Percentiles rank a stretch among this genome's conserved stretches.
Conservation (phyloP, 768 basidiomycete species). For the Glaciozyma antarctica region DNA sequence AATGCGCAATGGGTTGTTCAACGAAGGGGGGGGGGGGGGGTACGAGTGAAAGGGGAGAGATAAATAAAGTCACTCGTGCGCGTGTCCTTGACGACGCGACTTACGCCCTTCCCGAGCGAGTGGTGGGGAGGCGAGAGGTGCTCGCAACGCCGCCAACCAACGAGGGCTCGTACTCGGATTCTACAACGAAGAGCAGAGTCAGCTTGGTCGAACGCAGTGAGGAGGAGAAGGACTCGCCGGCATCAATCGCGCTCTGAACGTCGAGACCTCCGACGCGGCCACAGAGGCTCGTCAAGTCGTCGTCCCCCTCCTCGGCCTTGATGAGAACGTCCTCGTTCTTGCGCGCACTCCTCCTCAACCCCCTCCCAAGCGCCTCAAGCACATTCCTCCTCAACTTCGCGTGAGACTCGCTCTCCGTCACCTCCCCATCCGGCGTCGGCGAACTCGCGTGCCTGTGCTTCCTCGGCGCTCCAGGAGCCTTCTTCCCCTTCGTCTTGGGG, state of each 20-base stretch:
- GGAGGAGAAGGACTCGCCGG: not conserved
- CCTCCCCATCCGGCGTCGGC: not conserved
- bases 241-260: not conserved
- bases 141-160: too few relatives aligned
- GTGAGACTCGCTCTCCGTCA: not conserved
- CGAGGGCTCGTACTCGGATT: too few relatives aligned
- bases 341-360: not conserved
- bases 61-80: too few relatives aligned
- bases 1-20: too few relatives aligned
- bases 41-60: too few relatives aligned
- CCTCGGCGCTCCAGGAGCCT: not conserved
- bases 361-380: not conserved
- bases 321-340: not conserved
- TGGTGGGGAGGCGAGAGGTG: too few relatives aligned
- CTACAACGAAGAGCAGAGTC: too few relatives aligned
- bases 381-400: not conserved
- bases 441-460: too few relatives aligned
- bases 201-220: too few relatives aligned
- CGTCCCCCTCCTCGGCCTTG: not conserved
- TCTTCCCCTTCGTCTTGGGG: not conserved
- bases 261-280: not conserved
- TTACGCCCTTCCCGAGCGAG: too few relatives aligned
- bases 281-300: conserved; percentile 4
- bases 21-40: too few relatives aligned
- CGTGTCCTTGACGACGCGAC: too few relatives aligned